Conservation (phyloP, 2,329 filamentous ascomycete species). For the Cytospora leucostoma region DNA sequence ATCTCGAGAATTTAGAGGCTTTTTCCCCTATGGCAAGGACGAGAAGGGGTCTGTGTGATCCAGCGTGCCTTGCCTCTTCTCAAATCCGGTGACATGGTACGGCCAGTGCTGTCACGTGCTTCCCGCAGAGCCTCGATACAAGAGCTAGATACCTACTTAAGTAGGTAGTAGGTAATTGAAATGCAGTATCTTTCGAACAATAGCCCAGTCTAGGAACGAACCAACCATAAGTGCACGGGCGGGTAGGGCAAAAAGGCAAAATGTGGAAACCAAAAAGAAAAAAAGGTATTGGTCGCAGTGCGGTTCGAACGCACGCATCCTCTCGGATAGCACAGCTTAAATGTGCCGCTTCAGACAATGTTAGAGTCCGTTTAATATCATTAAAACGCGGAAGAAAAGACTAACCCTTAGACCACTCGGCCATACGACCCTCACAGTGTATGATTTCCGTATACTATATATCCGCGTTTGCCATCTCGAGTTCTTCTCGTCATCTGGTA, state of each 20-base stretch:
- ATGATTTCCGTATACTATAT: background rate
- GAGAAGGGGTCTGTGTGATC: background rate
- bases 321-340: slow-evolving; percentile 28
- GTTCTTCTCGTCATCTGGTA: no score
- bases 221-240: no score
- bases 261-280: background rate
- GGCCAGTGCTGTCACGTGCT: background rate
- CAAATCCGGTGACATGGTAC: background rate
- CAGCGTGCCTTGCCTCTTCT: background rate
- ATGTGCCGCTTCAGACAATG: slow-evolving; percentile 25
- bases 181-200: background rate
- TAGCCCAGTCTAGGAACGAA: background rate
- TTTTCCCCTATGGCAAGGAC: no score
- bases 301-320: slow-evolving; percentile 29
- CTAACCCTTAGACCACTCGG: slow-evolving; percentile 15
- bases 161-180: no score
- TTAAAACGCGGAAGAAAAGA: background rate
- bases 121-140: background rate
- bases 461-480: background rate
- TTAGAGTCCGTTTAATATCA: slow-evolving; percentile 6
- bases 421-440: slow-evolving; percentile 21
- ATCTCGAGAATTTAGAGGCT: no score
- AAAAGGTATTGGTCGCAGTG: slow-evolving; percentile 24
- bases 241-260: slow-evolving; percentile 1
- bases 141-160: no score